Conservation (phyloP, 805 yeast genomes). For the Scheffersomyces amazonensis region DNA sequence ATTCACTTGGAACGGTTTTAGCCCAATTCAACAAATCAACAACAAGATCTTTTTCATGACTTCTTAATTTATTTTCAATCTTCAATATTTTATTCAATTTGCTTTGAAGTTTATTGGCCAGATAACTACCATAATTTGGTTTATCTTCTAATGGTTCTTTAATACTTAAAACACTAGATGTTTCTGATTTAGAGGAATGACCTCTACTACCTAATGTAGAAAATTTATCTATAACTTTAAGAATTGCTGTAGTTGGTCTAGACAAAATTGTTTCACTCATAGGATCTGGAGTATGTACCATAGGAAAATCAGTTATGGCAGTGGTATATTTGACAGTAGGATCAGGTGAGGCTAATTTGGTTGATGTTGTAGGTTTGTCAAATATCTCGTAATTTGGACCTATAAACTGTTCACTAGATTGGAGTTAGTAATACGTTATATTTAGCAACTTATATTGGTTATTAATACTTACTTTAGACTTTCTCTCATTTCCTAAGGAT, state of each 20-base stretch:
- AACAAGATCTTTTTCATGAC: constrained; percentile 34
- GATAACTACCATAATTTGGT: neutral
- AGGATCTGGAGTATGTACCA: constrained; percentile 4
- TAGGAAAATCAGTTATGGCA: constrained; percentile 5
- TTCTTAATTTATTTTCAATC: constrained; percentile 34
- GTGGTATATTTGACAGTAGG: constrained; percentile 7
- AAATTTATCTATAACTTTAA: constrained; percentile 17
- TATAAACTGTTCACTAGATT: neutral
- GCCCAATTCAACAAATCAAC: constrained; percentile 44
- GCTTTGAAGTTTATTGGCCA: constrained; percentile 8
- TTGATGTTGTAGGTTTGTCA: neutral
- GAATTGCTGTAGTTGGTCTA: constrained; percentile 22
- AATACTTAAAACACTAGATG: neutral
- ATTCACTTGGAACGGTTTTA: constrained; percentile 33
- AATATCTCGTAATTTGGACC: neutral
- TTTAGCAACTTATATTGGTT: too few species aligned
- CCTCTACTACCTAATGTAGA: neutral
- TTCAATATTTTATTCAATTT: constrained; percentile 24
- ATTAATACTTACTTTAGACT: too few species aligned
- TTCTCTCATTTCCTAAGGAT: too few species aligned
- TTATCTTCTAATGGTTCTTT: neutral
- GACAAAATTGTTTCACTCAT: constrained; percentile 8
- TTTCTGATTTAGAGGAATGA: neutral
- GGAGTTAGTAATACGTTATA: too few species aligned
- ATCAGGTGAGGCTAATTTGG: neutral